Base-by-base conservation (phyloP, 2,329 filamentous ascomycete genomes). In the Calonectria ilicicola region DNA sequence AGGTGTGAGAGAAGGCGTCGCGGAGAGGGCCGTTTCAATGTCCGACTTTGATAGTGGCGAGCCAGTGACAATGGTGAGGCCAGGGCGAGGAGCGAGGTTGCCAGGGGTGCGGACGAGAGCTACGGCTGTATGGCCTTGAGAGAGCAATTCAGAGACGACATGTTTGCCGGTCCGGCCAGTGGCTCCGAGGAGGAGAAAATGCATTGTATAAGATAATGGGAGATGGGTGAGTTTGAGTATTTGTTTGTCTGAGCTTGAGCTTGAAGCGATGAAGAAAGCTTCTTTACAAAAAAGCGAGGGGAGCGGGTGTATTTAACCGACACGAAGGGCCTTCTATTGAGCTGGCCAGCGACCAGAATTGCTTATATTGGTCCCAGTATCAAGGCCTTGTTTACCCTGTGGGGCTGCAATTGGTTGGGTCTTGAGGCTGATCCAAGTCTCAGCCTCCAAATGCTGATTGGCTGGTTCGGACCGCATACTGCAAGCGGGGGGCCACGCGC, bases 121-220 rank as follows among this genome's bases (percentile, higher is more conserved):
- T 29, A 83, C 84, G 0, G 84, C 81, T 23, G 80, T 82, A 67
- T 87, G 84, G 17, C 81, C 80, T 67, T 83, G 82, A 19, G 76
- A 73, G 26, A 87, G 80, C 5, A 86, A 65, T 72, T 86, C 81
- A 21, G 80, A 79, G 21, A 87, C 80, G 35, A 87, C 84, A 14
- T 84, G 82, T 70, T 83, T 79, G 79, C 86, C 86, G 3, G 84
- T 86, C 17, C 85, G 84, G 40, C 86, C 85, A 73, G 81, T 86
- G 63, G 83, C 83, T 65, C 85, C 86, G n/a, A 87, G 80, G 17
- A 87, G 81, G 58, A 87, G 81, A 70, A 86, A 81, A 71, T 84
- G 81, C 83, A 85, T 85, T 53, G 67, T 79, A 15, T 70, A 66
- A 35, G 46, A 63, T 5, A 27, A 72, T 40, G 53, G 69, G 67